These are phyloP conservation scores for Dissophora ornata DNA, from an alignment of 192 early-diverging fungal species.

Conservation along the genomic window DNA sequence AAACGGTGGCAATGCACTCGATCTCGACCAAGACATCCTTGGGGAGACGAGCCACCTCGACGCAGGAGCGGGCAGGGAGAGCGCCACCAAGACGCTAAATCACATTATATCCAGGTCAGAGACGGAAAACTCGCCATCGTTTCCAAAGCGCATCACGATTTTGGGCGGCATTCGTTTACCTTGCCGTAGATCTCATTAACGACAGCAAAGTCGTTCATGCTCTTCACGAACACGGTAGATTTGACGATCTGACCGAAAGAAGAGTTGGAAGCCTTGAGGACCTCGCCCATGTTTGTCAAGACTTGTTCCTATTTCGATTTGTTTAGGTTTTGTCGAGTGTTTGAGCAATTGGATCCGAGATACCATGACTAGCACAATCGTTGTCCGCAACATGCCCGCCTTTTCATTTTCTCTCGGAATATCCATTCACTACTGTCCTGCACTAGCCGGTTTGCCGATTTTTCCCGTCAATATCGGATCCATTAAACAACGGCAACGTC, in stretches of 20 bases:
- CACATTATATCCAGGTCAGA: background rate
- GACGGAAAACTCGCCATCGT: background rate
- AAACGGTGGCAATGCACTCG: slow-evolving; percentile 84
- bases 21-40: slow-evolving; percentile 93
- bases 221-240: slow-evolving; percentile 95
- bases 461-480: slow-evolving; percentile 8
- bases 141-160: no score
- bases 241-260: slow-evolving; percentile 90
- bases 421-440: no score
- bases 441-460: slow-evolving; percentile 28
- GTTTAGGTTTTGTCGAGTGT: no score
- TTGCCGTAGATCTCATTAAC: slow-evolving; percentile 93
- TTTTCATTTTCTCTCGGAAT: no score
- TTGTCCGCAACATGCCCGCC: no score
- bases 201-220: slow-evolving; percentile 88
- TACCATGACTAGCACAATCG: no score
- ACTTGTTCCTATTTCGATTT: slow-evolving; percentile 67
- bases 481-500: no score
- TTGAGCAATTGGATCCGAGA: no score
- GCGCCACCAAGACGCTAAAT: slow-evolving; percentile 67
- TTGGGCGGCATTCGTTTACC: slow-evolving; percentile 44
- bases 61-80: slow-evolving; percentile 79
- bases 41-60: slow-evolving; percentile 93
- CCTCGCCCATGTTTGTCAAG: slow-evolving; percentile 85
- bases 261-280: slow-evolving; percentile 85